These are phyloP conservation scores for Zygoascus flipseniorum DNA, from an alignment of 805 yeast genomes.

Conservation along the genomic window DNA sequence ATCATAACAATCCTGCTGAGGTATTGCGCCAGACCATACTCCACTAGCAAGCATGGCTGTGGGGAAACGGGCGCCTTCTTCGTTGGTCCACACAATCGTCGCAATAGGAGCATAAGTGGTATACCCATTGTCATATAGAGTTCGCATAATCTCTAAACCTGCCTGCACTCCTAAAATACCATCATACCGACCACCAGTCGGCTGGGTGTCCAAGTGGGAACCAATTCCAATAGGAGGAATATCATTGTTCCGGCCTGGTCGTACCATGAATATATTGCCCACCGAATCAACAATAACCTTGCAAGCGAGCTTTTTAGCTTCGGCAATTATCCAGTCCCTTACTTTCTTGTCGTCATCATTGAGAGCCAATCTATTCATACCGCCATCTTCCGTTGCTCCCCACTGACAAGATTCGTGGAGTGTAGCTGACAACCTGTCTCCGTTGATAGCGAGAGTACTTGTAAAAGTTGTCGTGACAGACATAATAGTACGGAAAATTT, in stretches of 20 bases:
- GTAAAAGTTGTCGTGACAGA: neutral
- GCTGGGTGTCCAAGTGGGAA: conserved; percentile 69
- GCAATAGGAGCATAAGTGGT: conserved; percentile 61
- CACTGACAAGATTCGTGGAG: conserved; percentile 54
- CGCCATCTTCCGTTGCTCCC: conserved; percentile 60
- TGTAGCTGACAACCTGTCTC: conserved; percentile 44
- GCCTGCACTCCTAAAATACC: conserved; percentile 62
- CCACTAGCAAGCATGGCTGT: conserved; percentile 56
- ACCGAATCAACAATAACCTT: conserved; percentile 49
- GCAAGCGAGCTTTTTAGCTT: conserved; percentile 48
- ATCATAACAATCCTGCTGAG: conserved; percentile 41
- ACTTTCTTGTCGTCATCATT: conserved; percentile 54
- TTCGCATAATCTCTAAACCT: conserved; percentile 59
- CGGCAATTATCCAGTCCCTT: conserved; percentile 57
- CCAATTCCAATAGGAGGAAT: conserved; percentile 58
- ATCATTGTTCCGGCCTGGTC: conserved; percentile 44
- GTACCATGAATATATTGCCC: conserved; percentile 61
- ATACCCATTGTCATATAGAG: conserved; percentile 49
- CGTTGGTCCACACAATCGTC: conserved; percentile 63
- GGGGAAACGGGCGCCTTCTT: conserved; percentile 75
- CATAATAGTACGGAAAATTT: neutral
- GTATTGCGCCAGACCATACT: conserved; percentile 51
- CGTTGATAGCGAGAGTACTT: conserved; percentile 18
- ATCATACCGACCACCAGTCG: conserved; percentile 70
- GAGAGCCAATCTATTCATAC: conserved; percentile 58